phyloP scores from a whole-genome alignment of 768 basidiomycete species.

The Macrolepiota fuliginosa region DNA sequence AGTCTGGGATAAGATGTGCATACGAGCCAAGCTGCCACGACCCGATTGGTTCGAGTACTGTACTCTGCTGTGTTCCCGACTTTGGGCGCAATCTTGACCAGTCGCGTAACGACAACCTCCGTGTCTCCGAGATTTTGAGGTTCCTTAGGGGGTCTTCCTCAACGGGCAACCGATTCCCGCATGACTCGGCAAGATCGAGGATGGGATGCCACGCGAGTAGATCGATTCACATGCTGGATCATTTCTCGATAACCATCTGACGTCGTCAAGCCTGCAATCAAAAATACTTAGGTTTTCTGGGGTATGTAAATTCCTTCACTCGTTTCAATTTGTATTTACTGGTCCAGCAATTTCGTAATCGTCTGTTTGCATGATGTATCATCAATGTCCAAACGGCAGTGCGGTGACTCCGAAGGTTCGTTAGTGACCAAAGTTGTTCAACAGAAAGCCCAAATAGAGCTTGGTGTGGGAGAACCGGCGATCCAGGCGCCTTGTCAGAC shows the following conservation, averaged over 20 bases:
- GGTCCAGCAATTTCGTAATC: background rate
- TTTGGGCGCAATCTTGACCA: background rate
- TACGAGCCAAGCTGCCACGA: background rate
- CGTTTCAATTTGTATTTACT: background rate
- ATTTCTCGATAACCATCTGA: background rate
- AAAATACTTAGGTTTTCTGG: background rate
- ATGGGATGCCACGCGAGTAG: conserved; percentile 1
- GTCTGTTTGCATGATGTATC: background rate
- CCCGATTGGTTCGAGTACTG: background rate
- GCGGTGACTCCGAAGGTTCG: background rate
- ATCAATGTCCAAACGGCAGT: background rate
- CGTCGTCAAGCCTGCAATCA: no score
- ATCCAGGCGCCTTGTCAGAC: background rate
- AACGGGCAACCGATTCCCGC: background rate
- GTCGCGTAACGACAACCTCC: background rate
- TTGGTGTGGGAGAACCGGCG: conserved; percentile 6
- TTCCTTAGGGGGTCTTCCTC: background rate
- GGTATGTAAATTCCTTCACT: background rate
- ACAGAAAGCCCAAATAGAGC: background rate
- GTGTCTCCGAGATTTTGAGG: background rate
- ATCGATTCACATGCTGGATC: background rate
- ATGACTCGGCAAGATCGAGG: background rate
- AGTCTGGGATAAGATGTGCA: background rate
- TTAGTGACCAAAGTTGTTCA: background rate
- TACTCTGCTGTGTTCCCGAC: no score